A percentile compares a stretch with the other conserved stretches of the same genome.
Evolutionary conservation across 805 yeast genomes (phyloP).

Genomic region (Zygosaccharomyces siamensis): DNA sequence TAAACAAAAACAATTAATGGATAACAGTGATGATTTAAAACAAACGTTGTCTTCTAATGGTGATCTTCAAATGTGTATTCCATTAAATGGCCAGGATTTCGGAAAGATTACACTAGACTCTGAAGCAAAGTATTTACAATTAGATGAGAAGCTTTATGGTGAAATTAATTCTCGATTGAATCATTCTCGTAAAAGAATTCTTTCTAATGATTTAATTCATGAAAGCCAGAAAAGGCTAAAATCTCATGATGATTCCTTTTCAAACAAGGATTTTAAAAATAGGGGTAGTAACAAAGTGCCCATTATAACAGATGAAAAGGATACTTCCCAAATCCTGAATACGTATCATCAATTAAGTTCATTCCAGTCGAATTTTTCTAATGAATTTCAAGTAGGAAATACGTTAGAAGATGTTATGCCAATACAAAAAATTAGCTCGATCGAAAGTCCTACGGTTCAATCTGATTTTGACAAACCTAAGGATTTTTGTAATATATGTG

Average conservation of each 20-base stretch:
- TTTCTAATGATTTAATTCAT: neutral
- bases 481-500: constrained; percentile 57
- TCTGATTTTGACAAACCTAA: neutral
- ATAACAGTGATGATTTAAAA: neutral
- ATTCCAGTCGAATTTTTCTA: neutral
- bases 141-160: constrained; percentile 6
- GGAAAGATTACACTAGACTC: constrained; percentile 16
- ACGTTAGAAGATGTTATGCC: neutral
- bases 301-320: neutral
- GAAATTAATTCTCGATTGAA: neutral
- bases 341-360: constrained; percentile 2
- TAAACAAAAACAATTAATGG: neutral
- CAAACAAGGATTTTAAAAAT: neutral
- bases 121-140: constrained; percentile 13
- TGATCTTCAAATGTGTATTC: constrained; percentile 4
- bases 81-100: neutral
- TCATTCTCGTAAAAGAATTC: neutral
- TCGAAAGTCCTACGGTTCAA: neutral
- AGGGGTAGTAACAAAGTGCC: neutral
- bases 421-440: neutral
- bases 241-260: neutral
- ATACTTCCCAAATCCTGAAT: constrained; percentile 3
- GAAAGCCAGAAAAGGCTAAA: neutral
- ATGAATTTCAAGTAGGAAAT: neutral
- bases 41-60: neutral